Evolutionary conservation across 306 rosid genomes (phyloP), one percentile per base, ranked within the genome.

Genomic region (Senna siamea): DNA sequence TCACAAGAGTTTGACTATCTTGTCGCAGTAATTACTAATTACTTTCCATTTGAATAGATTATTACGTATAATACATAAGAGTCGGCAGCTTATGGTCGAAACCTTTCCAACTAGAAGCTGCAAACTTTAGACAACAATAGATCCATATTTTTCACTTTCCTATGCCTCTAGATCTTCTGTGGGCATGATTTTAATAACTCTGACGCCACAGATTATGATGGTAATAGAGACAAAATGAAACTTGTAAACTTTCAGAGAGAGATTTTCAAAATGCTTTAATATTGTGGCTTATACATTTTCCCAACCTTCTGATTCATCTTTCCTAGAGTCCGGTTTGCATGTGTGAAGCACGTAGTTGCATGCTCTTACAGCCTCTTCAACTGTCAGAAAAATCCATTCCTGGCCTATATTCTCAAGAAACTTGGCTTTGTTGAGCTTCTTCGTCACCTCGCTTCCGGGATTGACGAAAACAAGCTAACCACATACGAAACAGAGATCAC

Each of bases 361-460:
- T 57, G 90, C 96, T 71, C 85, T 89, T 48, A 92, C 99, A 15
- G 99, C 99, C 73, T 92, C 99, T 46, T 81, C 97, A 35, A 92
- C 95, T 7, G 97, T 92, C 57, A 94, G 84, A 80, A 75, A 88
- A 46, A 94, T 75, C 99, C 99, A 89, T 40, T 85, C 82, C 9
- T 88, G 90, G 5, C 97, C 99, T 14, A 94, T 76, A 58, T 72
- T 81, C 51, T 87, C 93, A 6, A 89, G 78, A 62, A 91, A 84
- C 66, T 85, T 89, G 2, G 92, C 82, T 81, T 92, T 94, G 84
- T 85, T 78, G 66, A 94, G 79, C 85, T 94, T 94, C 90, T 94
- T 94, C 86, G 85, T 94, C 77, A 91, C 93, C 83, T 94, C 99
- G 8, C 92, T 79, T 47, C 92, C 92, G 0, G 96, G 96, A 77